Conservation (phyloP, 1,139 yeast genomes). For the Saccharomyces hybrid region DNA sequence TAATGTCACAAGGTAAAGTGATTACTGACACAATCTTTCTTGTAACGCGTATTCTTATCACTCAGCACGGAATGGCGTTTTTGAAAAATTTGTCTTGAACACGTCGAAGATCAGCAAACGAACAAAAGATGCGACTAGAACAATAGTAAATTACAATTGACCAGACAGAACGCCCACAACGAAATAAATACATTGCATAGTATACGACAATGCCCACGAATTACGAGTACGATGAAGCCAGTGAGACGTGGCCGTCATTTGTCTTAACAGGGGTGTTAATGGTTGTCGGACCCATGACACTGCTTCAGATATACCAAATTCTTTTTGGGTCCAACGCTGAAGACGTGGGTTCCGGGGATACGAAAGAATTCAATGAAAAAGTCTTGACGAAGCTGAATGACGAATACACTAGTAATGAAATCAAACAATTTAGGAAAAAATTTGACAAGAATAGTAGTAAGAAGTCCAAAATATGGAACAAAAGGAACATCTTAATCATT, state of each 20-base stretch:
- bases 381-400: constrained; percentile 17
- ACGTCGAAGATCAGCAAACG: background rate
- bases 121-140: background rate
- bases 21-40: background rate
- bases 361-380: constrained; percentile 11
- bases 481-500: constrained; percentile 40
- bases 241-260: constrained; percentile 95
- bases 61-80: background rate
- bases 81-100: background rate
- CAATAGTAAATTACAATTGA: background rate
- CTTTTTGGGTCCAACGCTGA: constrained; percentile 9
- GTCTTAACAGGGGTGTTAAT: constrained; percentile 63
- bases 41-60: background rate
- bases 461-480: constrained; percentile 39
- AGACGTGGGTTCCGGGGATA: constrained; percentile 11
- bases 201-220: constrained; percentile 29
- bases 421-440: constrained; percentile 39
- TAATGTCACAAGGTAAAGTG: background rate
- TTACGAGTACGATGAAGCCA: constrained; percentile 79
- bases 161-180: background rate
- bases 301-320: constrained; percentile 36
- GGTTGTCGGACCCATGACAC: constrained; percentile 63
- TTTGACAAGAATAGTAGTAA: constrained; percentile 23
- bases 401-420: constrained; percentile 34
- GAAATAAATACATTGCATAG: background rate